A percentile compares a stretch with the other conserved stretches of the same genome.
phyloP scores from a whole-genome alignment of 2,329 filamentous ascomycete genomes.

The Endocalyx cinctus region DNA sequence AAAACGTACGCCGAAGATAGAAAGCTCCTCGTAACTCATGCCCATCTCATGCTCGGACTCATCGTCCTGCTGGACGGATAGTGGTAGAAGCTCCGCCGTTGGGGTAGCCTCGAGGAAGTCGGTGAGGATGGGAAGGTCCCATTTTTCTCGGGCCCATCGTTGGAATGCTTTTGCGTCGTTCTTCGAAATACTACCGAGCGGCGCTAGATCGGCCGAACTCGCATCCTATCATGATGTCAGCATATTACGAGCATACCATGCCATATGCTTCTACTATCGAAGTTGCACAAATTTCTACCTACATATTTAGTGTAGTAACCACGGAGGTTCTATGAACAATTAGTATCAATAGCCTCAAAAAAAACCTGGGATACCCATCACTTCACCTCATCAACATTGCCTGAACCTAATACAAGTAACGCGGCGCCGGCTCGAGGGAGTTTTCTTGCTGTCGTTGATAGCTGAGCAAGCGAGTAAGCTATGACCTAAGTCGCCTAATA shows the following conservation, averaged over 20 bases:
- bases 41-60: constrained; percentile 11
- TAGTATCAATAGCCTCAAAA: background rate
- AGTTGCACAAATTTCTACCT: no score
- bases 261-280: no score
- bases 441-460: constrained; percentile 8
- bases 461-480: constrained; percentile 11
- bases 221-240: no score
- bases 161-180: constrained; percentile 9
- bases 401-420: constrained; percentile 6
- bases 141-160: constrained; percentile 1
- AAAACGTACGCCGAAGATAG: constrained; percentile 8
- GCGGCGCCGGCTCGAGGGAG: constrained; percentile 5
- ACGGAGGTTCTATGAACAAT: constrained; percentile 5
- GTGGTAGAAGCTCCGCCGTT: constrained; percentile 8
- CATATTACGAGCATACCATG: no score
- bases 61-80: constrained; percentile 11
- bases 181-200: constrained; percentile 7
- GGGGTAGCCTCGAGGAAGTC: constrained; percentile 8
- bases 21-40: constrained; percentile 8
- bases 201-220: constrained; percentile 8
- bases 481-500: no score
- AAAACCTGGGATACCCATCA: background rate
- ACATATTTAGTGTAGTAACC: constrained; percentile 4
- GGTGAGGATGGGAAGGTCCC: constrained; percentile 5
- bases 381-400: constrained; percentile 8